Conservation (phyloP, 805 yeast genomes). For the Suhomyces sp. region DNA sequence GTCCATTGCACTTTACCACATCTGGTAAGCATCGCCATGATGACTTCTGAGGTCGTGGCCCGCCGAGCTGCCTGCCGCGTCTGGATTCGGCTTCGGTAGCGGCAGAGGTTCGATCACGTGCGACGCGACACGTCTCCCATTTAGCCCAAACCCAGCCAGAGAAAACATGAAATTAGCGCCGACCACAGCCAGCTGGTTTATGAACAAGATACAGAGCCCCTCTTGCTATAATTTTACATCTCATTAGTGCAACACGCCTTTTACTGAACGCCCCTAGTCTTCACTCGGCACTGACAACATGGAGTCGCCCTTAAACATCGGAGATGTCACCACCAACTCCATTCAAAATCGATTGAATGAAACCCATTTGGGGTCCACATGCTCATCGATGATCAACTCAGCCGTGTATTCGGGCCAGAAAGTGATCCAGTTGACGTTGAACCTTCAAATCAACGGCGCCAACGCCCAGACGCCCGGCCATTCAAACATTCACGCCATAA, state of each 20-base stretch:
- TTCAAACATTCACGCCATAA: background rate
- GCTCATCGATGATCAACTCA: constrained; percentile 18
- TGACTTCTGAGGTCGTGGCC: background rate
- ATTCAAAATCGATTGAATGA: constrained; percentile 33
- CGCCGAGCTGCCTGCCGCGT: background rate
- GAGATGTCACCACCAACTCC: constrained; percentile 41
- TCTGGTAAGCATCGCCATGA: background rate
- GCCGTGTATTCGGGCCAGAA: constrained; percentile 37
- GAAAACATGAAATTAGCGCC: background rate
- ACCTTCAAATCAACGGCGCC: constrained; percentile 10
- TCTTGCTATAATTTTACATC: background rate
- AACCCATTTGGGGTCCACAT: constrained; percentile 31
- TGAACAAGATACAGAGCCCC: background rate
- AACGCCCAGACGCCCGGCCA: background rate
- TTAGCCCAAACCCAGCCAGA: background rate
- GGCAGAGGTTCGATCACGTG: background rate
- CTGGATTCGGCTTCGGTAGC: background rate
- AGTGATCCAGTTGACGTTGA: constrained; percentile 32
- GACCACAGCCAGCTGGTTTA: background rate
- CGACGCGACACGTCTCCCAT: background rate
- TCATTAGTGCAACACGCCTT: background rate
- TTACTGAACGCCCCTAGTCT: background rate
- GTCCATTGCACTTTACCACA: constrained; percentile 54
- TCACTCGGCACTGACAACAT: constrained; percentile 15
- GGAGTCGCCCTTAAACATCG: constrained; percentile 43